Evolutionary conservation across 2,329 filamentous ascomycete species (phyloP), one percentile per base, ranked within the genome.

Genomic region (Hypoxylon sp.): DNA sequence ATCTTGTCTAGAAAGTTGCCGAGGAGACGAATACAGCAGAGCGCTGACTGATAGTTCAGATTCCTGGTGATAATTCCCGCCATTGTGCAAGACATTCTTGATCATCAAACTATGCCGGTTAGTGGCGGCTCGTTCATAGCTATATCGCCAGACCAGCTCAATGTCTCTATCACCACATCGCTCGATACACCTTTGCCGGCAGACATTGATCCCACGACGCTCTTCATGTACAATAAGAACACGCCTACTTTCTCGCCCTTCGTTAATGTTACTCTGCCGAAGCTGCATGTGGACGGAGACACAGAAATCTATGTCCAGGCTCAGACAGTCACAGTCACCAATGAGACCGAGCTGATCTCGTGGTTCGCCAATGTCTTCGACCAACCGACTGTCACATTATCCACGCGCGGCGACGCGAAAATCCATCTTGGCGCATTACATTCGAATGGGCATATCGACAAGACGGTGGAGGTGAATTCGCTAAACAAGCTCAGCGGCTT

Each of bases 11-110:
- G 2, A 6, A 6, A 48, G n/a, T 30, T 7, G 22, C 27, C 20
- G 3, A 27, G 1, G 3, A 20, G 11, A 53, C 1, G n/a, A 62
- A 42, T 11, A 48, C 25, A 56, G n/a, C 25, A 8, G 11, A 25
- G 46, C 31, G n/a, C 58, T 73, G 57, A 73, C 57, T 20, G n/a
- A 25, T 1, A 20, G 17, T 25, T 10, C 46, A 85, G 84, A 31
- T 86, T 86, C 76, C 75, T 80, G 20, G 78, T 84, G 17, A 81
- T 83, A 6, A 78, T 86, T 30, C 84, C 84, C 1, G 80, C 80
- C n/a, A 81, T 85, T 33, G 80, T 83, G 1, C 83, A 84, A 66
- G 72, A 75, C 30, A 82, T 85, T 20, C 79, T 86, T 61, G 78
- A 82, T 30, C 71, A 79, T 20, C 81, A 84, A 27, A 70, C 77